Evolutionary conservation across 148 eudicot species (phyloP), one percentile per base, ranked within the genome.

Genomic region (Cornus kousa): DNA sequence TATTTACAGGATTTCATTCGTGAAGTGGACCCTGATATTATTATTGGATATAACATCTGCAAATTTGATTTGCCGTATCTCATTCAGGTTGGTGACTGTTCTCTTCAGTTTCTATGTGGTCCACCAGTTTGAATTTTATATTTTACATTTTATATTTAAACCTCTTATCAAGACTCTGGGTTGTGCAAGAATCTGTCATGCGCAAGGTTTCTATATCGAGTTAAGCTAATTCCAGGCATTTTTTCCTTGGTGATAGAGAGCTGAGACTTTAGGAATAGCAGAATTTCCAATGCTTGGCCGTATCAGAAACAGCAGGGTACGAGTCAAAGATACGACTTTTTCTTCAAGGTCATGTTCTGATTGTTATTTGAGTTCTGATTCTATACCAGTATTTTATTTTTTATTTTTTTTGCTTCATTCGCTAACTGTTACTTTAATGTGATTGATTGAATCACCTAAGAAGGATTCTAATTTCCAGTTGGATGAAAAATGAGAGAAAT

Each of bases 21-120:
- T 71, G 92, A 90, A 89, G 91, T 92, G 78, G 99, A 97, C 85
- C 99, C 99, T 55, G 99, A 97, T 85, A 91, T 97, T 57, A 90
- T 97, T 75, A 97, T 97, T 83, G 99, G 99, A 70, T 97, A 97
- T 82, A 97, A 97, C 91, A 97, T 97, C 74, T 97, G 98, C 95
- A 97, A 97, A 74, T 97, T 97, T 83, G 99, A 97, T 85, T 85
- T 97, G 85, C 98, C 99, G 7, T 97, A 97, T 85, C 97, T 97
- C 79, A 90, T 97, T 84, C 95, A 94, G 97, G 99, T 97, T 67
- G 6, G 74, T 69, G 60, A 82, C 33, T 1, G 69, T 67, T 53
- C 37, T 31, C 71, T 74, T 68, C 22, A 60, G 20, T 22, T 55
- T 31, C 16, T 55, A 37, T 33, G 50, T 32, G 66, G 40, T 46